These are phyloP conservation scores for Cytospora mali DNA, from an alignment of 2,329 filamentous ascomycete genomes.

Conservation along the genomic window DNA sequence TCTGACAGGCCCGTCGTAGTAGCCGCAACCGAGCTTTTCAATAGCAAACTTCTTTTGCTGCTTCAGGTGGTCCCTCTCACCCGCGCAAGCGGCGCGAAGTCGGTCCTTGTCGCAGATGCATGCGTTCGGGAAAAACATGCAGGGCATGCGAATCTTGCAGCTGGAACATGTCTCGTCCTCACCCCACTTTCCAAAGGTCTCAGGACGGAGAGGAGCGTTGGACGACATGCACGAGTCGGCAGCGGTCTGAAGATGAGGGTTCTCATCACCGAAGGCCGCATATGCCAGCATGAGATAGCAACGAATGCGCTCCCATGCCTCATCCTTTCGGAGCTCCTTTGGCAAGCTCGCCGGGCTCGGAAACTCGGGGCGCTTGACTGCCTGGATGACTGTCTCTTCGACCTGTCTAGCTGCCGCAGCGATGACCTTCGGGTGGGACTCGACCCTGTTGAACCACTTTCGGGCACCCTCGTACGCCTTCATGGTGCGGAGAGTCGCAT, in stretches of 20 bases:
- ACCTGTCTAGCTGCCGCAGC: not conserved
- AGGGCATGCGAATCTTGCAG: conserved; percentile 7
- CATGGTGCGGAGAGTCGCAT: conserved; percentile 1
- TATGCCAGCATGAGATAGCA: conserved; percentile 12
- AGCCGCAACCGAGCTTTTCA: conserved; percentile 5
- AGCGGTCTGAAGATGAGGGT: conserved; percentile 13
- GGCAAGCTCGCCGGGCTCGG: not conserved
- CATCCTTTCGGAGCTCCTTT: not conserved
- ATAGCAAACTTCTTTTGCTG: not conserved
- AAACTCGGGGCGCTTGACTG: not conserved
- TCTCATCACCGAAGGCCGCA: conserved; percentile 18
- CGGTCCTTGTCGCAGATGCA: conserved; percentile 21
- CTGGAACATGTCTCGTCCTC: not conserved
- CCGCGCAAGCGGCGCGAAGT: not conserved
- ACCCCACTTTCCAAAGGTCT: conserved; percentile 17
- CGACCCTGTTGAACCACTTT: not conserved
- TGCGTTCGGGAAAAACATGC: conserved; percentile 10
- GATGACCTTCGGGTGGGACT: not conserved
- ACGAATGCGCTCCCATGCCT: not conserved
- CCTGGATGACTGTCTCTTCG: not conserved
- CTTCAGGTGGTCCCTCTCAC: conserved; percentile 17
- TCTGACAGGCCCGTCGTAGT: not conserved
- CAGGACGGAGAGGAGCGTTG: not conserved
- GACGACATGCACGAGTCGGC: conserved; percentile 5
- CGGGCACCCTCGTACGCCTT: conserved; percentile 13